These are phyloP conservation scores for Aureobasidium pullulans DNA, from an alignment of 2,329 filamentous ascomycete species.

Conservation along the genomic window DNA sequence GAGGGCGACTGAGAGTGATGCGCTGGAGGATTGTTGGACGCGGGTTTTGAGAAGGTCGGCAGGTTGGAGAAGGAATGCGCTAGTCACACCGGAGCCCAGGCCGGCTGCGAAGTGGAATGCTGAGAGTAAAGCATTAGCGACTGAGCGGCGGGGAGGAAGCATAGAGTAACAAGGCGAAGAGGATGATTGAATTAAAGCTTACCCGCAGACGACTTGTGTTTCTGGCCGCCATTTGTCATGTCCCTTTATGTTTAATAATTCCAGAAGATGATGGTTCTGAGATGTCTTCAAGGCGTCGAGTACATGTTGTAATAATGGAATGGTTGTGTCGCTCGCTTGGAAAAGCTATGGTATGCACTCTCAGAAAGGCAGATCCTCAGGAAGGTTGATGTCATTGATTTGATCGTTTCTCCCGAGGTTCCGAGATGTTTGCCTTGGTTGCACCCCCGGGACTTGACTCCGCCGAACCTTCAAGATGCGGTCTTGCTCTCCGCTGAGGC, in stretches of 20 bases:
- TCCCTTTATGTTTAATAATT: neutral
- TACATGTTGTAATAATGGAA: neutral
- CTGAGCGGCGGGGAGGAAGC: neutral
- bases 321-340: neutral
- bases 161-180: neutral
- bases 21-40: constrained; percentile 75
- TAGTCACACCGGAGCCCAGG: constrained; percentile 76
- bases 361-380: constrained; percentile 1
- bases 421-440: constrained; percentile 3
- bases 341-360: neutral
- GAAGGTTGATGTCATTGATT: constrained; percentile 7
- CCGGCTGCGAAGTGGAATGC: constrained; percentile 85
- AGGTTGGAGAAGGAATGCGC: constrained; percentile 85
- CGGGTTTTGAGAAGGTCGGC: constrained; percentile 95
- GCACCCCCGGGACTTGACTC: neutral
- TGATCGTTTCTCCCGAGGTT: neutral
- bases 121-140: constrained; percentile 25
- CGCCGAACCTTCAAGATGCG: neutral
- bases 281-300: constrained; percentile 2
- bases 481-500: too few relatives aligned
- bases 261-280: neutral
- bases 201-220: constrained; percentile 18
- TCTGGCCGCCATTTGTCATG: constrained; percentile 18
- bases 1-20: constrained; percentile 58
- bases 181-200: neutral